A percentile compares a stretch with the other conserved stretches of the same genome.
phyloP scores from a whole-genome alignment of 495 filamentous ascomycete species.

The Aspergillus bridgeri region DNA sequence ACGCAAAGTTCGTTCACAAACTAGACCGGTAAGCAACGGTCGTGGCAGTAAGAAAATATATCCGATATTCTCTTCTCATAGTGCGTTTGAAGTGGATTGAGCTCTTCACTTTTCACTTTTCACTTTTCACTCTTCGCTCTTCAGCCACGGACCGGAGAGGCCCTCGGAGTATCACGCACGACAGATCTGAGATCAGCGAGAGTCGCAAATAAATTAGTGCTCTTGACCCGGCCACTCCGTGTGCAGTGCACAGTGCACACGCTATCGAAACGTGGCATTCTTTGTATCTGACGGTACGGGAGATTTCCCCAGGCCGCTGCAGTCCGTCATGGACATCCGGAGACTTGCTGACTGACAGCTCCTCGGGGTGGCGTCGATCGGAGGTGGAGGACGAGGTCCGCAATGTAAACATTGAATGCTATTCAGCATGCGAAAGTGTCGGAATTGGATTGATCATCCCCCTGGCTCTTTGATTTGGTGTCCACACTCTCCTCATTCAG shows the following conservation, averaged over 20 bases:
- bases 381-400: background rate
- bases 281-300: constrained; percentile 5
- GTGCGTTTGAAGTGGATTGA: background rate
- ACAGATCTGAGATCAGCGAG: constrained; percentile 2
- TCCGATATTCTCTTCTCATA: background rate
- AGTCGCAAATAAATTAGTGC: background rate
- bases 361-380: constrained; percentile 12
- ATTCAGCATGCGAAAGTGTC: background rate
- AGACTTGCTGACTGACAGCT: constrained; percentile 20
- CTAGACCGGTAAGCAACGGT: background rate
- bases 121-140: too few relatives aligned
- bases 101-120: too few relatives aligned
- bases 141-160: background rate
- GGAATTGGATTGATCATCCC: background rate
- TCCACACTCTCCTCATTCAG: background rate
- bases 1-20: background rate
- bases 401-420: background rate
- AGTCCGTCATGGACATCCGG: constrained; percentile 12
- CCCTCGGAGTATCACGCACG: background rate
- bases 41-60: constrained; percentile 9
- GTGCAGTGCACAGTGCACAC: constrained; percentile 1
- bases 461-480: constrained; percentile 1
- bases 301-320: constrained; percentile 10
- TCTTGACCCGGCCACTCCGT: constrained; percentile 4
- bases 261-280: constrained; percentile 22